Percentiles rank a stretch among this genome's conserved stretches.
phyloP scores from a whole-genome alignment of 768 basidiomycete genomes.

The Cyclocybe cylindracea region DNA sequence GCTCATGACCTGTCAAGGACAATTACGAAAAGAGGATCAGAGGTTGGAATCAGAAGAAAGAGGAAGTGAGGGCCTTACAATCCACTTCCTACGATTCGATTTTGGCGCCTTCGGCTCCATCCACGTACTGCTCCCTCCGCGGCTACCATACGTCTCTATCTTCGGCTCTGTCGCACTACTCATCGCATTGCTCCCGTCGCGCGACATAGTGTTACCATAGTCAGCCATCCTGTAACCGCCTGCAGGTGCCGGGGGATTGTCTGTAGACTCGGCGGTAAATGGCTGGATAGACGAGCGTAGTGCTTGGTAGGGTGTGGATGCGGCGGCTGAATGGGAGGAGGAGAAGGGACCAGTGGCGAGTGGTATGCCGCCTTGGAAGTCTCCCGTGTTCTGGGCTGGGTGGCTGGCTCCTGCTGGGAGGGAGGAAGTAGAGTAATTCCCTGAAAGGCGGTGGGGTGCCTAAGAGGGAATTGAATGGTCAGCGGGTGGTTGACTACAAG shows the following conservation, averaged over 20 bases:
- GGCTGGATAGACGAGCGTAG: conserved; percentile 5
- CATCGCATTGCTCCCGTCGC: background rate
- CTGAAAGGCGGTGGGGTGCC: conserved; percentile 7
- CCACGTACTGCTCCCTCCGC: conserved; percentile 12
- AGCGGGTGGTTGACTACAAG: background rate
- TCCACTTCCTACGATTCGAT: conserved; percentile 24
- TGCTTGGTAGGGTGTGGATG: conserved; percentile 12
- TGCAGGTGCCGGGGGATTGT: conserved; percentile 11
- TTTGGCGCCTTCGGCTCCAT: conserved; percentile 16
- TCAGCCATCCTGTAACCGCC: conserved; percentile 15
- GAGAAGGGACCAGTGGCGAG: conserved; percentile 9
- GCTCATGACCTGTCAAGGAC: conserved; percentile 45
- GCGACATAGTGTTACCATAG: conserved; percentile 1
- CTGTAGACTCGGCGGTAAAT: conserved; percentile 17
- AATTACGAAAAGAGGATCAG: background rate
- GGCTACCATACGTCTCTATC: conserved; percentile 18
- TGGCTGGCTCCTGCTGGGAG: background rate
- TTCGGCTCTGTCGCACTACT: conserved; percentile 15
- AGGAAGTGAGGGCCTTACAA: conserved; percentile 15
- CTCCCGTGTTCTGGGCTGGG: conserved; percentile 1
- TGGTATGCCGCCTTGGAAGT: conserved; percentile 15
- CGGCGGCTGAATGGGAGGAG: background rate
- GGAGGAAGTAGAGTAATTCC: conserved; percentile 1
- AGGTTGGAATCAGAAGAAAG: background rate
- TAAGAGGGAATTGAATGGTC: background rate